These are phyloP conservation scores for Oryza longistaminata DNA, from an alignment of 176 grass and related monocot genomes.

Conservation along the genomic window DNA sequence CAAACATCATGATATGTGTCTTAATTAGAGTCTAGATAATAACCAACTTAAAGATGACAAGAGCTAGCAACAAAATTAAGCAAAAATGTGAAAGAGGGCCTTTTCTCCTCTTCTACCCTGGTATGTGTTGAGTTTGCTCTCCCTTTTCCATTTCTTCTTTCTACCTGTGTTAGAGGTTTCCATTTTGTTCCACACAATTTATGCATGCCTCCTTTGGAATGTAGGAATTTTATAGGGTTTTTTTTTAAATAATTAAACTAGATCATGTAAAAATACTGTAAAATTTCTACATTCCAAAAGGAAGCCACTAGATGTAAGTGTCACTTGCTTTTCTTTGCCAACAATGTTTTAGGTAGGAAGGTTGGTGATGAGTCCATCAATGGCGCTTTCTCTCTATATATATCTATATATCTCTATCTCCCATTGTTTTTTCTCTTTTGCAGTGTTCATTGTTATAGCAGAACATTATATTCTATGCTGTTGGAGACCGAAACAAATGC, in stretches of 20 bases:
- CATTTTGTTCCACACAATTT: conserved; percentile 46
- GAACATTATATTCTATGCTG: conserved; percentile 48
- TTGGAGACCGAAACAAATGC: background rate
- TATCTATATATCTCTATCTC: background rate
- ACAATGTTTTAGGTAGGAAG: conserved; percentile 16
- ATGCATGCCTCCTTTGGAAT: background rate
- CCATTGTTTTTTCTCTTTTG: background rate
- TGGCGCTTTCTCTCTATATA: background rate
- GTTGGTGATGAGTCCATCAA: background rate
- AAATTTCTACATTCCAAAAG: background rate
- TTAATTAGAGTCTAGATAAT: conserved; percentile 9
- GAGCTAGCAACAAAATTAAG: conserved; percentile 20
- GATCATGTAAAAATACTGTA: background rate
- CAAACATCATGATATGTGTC: conserved; percentile 41
- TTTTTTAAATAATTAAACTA: background rate
- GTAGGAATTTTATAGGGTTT: background rate
- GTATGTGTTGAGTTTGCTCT: background rate
- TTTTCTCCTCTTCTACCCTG: conserved; percentile 16
- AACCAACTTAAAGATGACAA: conserved; percentile 41
- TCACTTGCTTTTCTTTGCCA: conserved; percentile 20
- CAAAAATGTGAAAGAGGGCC: background rate
- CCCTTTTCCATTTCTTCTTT: background rate
- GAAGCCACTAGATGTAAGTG: conserved; percentile 38
- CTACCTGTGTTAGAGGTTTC: conserved; percentile 27
- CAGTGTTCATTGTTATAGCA: conserved; percentile 39